Percentiles rank a stretch among this genome's conserved stretches.
phyloP scores from a whole-genome alignment of 352 stramenopile genomes.

The Phytophthora fragariae region DNA sequence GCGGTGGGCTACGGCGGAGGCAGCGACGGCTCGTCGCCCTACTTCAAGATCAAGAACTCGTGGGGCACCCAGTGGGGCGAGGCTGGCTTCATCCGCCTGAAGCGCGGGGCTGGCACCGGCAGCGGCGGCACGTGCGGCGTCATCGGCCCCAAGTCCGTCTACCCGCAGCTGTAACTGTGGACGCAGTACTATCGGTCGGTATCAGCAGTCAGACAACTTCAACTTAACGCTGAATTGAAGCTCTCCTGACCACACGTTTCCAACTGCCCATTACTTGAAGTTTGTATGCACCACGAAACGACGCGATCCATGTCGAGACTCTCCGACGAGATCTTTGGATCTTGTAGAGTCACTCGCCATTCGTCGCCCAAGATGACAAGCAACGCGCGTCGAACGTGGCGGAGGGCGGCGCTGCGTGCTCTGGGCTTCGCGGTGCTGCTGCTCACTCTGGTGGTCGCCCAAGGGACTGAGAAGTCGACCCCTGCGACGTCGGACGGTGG shows the following conservation, averaged over 20 bases:
- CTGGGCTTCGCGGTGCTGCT: slow-evolving; percentile 27
- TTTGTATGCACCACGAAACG: slow-evolving; percentile 38
- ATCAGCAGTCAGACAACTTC: slow-evolving; percentile 18
- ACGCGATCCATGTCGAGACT: slow-evolving; percentile 17
- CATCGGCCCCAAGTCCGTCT: slow-evolving; percentile 65
- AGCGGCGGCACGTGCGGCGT: slow-evolving; percentile 58
- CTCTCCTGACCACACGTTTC: slow-evolving; percentile 21
- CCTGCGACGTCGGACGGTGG: slow-evolving; percentile 2
- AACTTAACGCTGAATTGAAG: slow-evolving; percentile 29
- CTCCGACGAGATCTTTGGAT: slow-evolving; percentile 2
- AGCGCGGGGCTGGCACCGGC: slow-evolving; percentile 68
- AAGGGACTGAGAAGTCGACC: slow-evolving; percentile 27
- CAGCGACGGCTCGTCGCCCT: slow-evolving; percentile 39
- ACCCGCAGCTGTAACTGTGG: slow-evolving; percentile 51
- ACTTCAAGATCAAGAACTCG: slow-evolving; percentile 98
- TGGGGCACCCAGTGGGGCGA: slow-evolving; percentile 96
- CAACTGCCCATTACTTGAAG: slow-evolving; percentile 27
- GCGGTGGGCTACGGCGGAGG: slow-evolving; percentile 93
- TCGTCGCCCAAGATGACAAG: slow-evolving; percentile 20
- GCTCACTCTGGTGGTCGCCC: slow-evolving; percentile 30
- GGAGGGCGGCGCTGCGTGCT: slow-evolving; percentile 14
- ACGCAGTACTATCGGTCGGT: background rate
- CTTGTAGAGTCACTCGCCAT: slow-evolving; percentile 18
- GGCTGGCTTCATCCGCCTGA: slow-evolving; percentile 94
- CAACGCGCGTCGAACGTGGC: slow-evolving; percentile 9